phyloP scores from a whole-genome alignment of 371 early-diverging fungal genomes.

The Mucor circinelloides region DNA sequence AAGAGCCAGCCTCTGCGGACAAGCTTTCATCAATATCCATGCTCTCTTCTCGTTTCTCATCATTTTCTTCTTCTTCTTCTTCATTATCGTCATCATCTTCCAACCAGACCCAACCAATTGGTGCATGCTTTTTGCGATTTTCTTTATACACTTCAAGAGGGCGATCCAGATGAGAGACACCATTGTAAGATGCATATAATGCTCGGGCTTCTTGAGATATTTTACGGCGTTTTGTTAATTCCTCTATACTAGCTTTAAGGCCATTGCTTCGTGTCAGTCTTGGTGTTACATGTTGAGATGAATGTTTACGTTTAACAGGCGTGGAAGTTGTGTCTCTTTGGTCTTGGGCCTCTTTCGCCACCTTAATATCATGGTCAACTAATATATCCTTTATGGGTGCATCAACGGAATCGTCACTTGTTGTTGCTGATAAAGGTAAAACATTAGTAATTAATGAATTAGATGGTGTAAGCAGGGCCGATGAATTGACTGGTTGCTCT shows the following conservation, averaged over 20 bases:
- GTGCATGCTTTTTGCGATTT: slow-evolving; percentile 8
- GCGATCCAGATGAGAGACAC: neutral
- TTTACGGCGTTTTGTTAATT: slow-evolving; percentile 12
- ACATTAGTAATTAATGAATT: neutral
- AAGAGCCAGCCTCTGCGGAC: too few species aligned
- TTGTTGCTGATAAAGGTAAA: neutral
- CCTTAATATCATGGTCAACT: neutral
- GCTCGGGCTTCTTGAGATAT: slow-evolving; percentile 16
- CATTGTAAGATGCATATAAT: slow-evolving; percentile 16
- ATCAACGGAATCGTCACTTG: neutral
- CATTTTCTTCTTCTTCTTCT: neutral
- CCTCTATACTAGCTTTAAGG: slow-evolving; percentile 6
- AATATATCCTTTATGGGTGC: neutral
- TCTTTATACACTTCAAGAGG: slow-evolving; percentile 7
- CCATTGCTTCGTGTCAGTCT: slow-evolving; percentile 22
- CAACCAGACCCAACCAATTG: slow-evolving; percentile 23
- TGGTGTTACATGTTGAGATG: neutral
- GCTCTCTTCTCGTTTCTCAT: neutral
- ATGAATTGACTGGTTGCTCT: neutral
- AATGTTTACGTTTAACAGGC: neutral
- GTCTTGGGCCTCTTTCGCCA: neutral
- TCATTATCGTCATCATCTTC: slow-evolving; percentile 7
- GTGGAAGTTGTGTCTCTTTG: neutral
- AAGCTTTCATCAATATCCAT: neutral
- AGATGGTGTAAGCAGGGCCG: neutral